These are phyloP conservation scores for Ophiostoma piceae DNA, from an alignment of 2,329 filamentous ascomycete genomes.

Conservation along the genomic window DNA sequence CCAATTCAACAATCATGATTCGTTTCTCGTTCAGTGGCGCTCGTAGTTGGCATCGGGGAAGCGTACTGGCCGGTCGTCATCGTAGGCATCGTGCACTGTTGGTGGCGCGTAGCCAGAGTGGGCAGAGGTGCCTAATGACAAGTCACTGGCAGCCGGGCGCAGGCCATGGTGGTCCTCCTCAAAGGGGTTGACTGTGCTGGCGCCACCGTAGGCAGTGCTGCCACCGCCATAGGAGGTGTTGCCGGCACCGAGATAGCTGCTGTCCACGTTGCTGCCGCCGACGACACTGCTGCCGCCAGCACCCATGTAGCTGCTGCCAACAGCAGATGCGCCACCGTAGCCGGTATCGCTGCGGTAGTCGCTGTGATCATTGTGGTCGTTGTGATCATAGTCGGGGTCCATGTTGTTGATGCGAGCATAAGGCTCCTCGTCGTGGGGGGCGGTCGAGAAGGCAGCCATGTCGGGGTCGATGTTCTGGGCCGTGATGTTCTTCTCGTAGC, in stretches of 20 bases:
- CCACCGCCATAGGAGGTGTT: slow-evolving; percentile 14
- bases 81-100: slow-evolving; percentile 41
- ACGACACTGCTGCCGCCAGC: slow-evolving; percentile 10
- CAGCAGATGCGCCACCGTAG: slow-evolving; percentile 22
- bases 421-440: slow-evolving; percentile 60
- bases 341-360: slow-evolving; percentile 24
- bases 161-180: slow-evolving; percentile 41
- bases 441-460: slow-evolving; percentile 64
- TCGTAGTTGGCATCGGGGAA: slow-evolving; percentile 58
- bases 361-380: background rate
- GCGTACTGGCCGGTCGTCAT: slow-evolving; percentile 44
- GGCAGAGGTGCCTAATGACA: slow-evolving; percentile 23
- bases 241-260: slow-evolving; percentile 16
- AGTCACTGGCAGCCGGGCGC: slow-evolving; percentile 26
- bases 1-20: background rate
- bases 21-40: slow-evolving; percentile 34
- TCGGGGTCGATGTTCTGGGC: slow-evolving; percentile 58
- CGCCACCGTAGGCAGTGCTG: slow-evolving; percentile 12
- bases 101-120: slow-evolving; percentile 38
- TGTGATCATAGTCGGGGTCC: slow-evolving; percentile 42
- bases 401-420: slow-evolving; percentile 55
- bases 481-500: slow-evolving; percentile 48
- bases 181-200: slow-evolving; percentile 37
- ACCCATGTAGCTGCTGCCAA: slow-evolving; percentile 10
- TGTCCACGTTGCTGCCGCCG: slow-evolving; percentile 15